Percentiles rank a stretch among this genome's conserved stretches.
These are phyloP conservation scores for Fusarium incarnatum DNA, from an alignment of 2,329 filamentous ascomycete genomes.

Conservation along the genomic window DNA sequence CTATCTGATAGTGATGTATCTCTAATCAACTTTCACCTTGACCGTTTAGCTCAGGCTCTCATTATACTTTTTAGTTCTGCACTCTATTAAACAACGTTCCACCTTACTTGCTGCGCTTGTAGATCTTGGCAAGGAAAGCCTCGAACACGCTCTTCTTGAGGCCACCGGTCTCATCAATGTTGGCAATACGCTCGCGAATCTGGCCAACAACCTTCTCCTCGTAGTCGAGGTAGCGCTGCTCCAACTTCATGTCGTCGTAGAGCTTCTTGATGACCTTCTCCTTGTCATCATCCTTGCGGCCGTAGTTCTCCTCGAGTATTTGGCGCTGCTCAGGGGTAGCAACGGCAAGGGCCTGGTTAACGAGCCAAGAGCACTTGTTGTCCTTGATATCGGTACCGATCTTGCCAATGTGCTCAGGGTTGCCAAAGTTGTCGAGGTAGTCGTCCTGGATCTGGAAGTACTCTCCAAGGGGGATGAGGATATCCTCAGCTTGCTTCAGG, in stretches of 20 bases:
- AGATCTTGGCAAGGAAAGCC: conserved; percentile 93
- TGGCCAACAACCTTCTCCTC: conserved; percentile 89
- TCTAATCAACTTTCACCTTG: conserved; percentile 22
- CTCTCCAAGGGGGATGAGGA: conserved; percentile 96
- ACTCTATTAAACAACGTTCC: background rate
- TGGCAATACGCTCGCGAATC: conserved; percentile 78
- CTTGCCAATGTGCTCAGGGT: conserved; percentile 94
- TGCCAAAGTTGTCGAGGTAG: conserved; percentile 97
- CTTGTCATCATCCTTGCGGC: conserved; percentile 84
- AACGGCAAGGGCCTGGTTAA: conserved; percentile 90
- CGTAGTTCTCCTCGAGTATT: conserved; percentile 92
- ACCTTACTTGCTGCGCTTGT: conserved; percentile 92
- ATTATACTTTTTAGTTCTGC: conserved; percentile 13
- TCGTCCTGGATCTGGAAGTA: conserved; percentile 99
- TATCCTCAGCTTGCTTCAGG: conserved; percentile 87
- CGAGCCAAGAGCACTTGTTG: conserved; percentile 99
- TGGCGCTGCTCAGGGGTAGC: conserved; percentile 87
- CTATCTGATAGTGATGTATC: conserved; percentile 24
- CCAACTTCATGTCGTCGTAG: conserved; percentile 85
- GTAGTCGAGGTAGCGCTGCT: conserved; percentile 86
- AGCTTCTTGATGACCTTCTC: conserved; percentile 91
- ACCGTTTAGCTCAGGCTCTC: background rate
- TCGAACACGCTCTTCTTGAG: conserved; percentile 93
- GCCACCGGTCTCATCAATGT: conserved; percentile 86
- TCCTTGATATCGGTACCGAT: conserved; percentile 99